A percentile compares a stretch with the other conserved stretches of the same genome.
phyloP scores from a whole-genome alignment of 371 early-diverging fungal genomes.

The Dinochytrium kinnereticum region DNA sequence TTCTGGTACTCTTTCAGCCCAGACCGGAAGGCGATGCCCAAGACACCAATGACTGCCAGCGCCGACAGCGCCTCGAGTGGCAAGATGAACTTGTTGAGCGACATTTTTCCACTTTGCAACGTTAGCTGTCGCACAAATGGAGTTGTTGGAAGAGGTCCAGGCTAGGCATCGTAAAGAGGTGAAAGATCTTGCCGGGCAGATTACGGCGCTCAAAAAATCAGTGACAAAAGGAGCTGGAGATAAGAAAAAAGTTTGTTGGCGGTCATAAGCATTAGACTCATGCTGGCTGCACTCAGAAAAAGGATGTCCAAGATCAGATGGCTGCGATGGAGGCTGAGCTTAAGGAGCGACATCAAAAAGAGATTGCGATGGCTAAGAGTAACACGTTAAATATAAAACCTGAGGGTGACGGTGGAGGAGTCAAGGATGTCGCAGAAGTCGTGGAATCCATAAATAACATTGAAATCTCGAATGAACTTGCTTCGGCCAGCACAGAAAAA shows the following conservation, averaged over 20 bases:
- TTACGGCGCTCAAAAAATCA: conserved; percentile 76
- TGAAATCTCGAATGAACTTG: neutral
- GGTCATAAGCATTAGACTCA: neutral
- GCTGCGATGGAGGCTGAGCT: conserved; percentile 72
- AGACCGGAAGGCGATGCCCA: conserved; percentile 37
- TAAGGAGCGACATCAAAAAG: conserved; percentile 68
- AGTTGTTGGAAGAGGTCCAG: conserved; percentile 50
- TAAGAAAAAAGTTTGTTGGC: conserved; percentile 63
- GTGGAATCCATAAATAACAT: neutral
- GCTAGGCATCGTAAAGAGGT: conserved; percentile 78
- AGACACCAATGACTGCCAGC: conserved; percentile 37
- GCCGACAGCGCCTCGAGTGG: conserved; percentile 48
- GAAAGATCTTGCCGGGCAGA: conserved; percentile 70
- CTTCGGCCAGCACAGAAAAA: neutral
- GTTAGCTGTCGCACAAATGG: neutral
- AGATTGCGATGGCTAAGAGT: conserved; percentile 50
- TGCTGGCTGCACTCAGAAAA: conserved; percentile 66
- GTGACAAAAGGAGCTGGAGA: conserved; percentile 69
- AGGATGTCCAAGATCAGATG: conserved; percentile 75
- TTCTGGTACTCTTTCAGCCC: conserved; percentile 48
- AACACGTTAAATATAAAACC: conserved; percentile 6
- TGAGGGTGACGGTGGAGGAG: conserved; percentile 3
- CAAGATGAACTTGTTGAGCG: conserved; percentile 29
- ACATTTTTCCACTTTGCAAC: conserved; percentile 2
- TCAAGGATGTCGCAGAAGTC: neutral